These are phyloP conservation scores for Crepidotus variabilis DNA, from an alignment of 768 basidiomycete genomes.

Conservation along the genomic window DNA sequence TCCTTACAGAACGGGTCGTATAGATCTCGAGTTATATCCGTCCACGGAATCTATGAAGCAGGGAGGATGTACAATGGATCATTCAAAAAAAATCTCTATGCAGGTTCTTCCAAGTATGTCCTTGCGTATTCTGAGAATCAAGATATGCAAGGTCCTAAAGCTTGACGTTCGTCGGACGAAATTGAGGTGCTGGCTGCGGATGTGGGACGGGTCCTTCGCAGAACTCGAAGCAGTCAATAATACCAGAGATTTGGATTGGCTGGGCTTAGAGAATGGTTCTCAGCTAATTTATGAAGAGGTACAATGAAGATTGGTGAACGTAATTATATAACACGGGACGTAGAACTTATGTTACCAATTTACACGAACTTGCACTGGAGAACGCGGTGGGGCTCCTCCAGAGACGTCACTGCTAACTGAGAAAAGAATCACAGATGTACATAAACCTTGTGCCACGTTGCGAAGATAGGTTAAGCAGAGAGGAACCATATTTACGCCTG, in stretches of 20 bases:
- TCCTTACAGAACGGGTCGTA: background rate
- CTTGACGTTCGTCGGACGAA: slow-evolving; percentile 25
- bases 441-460: background rate
- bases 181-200: slow-evolving; percentile 51
- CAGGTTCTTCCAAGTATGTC: slow-evolving; percentile 69
- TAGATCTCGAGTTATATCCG: slow-evolving; percentile 21
- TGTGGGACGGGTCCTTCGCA: slow-evolving; percentile 44
- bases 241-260: slow-evolving; percentile 59
- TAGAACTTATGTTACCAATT: background rate
- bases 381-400: background rate
- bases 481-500: background rate
- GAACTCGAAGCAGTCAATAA: slow-evolving; percentile 47
- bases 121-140: slow-evolving; percentile 58
- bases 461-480: background rate
- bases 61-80: slow-evolving; percentile 8
- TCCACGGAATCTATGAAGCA: slow-evolving; percentile 13
- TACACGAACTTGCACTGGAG: background rate
- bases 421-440: background rate
- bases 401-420: background rate
- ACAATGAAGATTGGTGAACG: slow-evolving; percentile 2
- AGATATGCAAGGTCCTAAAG: slow-evolving; percentile 50
- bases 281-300: slow-evolving; percentile 31
- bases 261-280: slow-evolving; percentile 61
- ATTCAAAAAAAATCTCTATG: slow-evolving; percentile 27
- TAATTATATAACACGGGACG: background rate